These are phyloP conservation scores for Gastrolobium bilobum DNA, from an alignment of 306 rosid species.

Conservation along the genomic window DNA sequence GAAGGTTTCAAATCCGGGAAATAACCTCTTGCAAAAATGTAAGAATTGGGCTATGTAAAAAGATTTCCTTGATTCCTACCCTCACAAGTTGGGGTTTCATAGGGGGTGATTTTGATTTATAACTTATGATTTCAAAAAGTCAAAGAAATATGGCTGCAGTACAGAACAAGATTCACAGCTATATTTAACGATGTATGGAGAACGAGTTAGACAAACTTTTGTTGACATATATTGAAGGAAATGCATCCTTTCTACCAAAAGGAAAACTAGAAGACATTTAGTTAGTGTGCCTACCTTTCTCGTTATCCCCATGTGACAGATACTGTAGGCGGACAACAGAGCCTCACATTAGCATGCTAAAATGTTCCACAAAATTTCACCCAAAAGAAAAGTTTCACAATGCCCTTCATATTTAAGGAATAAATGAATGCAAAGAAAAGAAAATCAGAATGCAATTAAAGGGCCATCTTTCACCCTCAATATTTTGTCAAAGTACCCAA, in stretches of 20 bases:
- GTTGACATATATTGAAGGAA: neutral
- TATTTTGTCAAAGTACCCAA: neutral
- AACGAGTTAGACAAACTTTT: constrained; percentile 27
- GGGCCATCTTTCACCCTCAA: neutral
- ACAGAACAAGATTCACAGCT: constrained; percentile 3
- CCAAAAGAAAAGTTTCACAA: neutral
- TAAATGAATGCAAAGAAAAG: constrained; percentile 23
- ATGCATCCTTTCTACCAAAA: constrained; percentile 21
- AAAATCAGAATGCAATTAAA: constrained; percentile 28
- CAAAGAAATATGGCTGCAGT: neutral
- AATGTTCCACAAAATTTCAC: constrained; percentile 29
- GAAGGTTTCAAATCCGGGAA: too few species aligned
- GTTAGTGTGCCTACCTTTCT: constrained; percentile 30
- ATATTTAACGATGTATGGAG: constrained; percentile 21
- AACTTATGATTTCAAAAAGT: constrained; percentile 20
- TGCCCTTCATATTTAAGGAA: constrained; percentile 2
- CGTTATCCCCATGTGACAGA: constrained; percentile 34
- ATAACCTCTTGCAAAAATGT: too few species aligned
- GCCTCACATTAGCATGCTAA: constrained; percentile 35
- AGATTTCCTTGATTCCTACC: too few species aligned
- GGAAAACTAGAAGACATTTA: constrained; percentile 18
- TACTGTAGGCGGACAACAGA: neutral
- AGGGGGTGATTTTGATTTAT: neutral
- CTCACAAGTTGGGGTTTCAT: too few species aligned
- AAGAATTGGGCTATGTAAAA: too few species aligned